phyloP scores from a whole-genome alignment of 1,139 yeast species.

The Kodamaea suecica region DNA sequence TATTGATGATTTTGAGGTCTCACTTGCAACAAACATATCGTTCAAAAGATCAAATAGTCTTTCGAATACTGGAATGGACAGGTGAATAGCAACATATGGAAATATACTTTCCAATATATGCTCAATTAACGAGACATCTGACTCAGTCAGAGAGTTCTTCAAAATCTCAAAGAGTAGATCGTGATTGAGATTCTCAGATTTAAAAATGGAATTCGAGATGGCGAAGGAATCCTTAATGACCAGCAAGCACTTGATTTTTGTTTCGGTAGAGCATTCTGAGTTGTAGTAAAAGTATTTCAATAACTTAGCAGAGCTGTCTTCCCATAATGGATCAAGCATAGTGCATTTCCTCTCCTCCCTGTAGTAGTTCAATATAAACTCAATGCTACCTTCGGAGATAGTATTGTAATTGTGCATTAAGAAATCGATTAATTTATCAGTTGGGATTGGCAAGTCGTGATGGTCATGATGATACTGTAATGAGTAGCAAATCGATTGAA shows the following conservation, averaged over 20 bases:
- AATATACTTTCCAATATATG: conserved; percentile 32
- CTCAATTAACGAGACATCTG: conserved; percentile 33
- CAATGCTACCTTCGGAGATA: conserved; percentile 35
- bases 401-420: conserved; percentile 38
- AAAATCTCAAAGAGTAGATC: conserved; percentile 33
- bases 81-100: conserved; percentile 23
- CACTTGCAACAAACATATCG: conserved; percentile 1
- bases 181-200: conserved; percentile 19
- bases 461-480: conserved; percentile 33
- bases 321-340: conserved; percentile 54
- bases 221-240: conserved; percentile 44
- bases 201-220: conserved; percentile 31
- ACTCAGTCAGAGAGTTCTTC: conserved; percentile 24
- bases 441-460: conserved; percentile 44
- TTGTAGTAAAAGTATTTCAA: conserved; percentile 44
- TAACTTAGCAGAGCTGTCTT: conserved; percentile 42
- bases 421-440: conserved; percentile 42
- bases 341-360: conserved; percentile 52
- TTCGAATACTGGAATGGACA: conserved; percentile 24
- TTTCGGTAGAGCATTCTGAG: conserved; percentile 18
- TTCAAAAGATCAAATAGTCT: conserved; percentile 19
- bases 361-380: conserved; percentile 46
- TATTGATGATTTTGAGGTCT: neutral
- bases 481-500: conserved; percentile 37
- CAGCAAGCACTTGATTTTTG: conserved; percentile 40